Percentiles rank a stretch among this genome's conserved stretches.
These are phyloP conservation scores for Daldinia decipiens DNA, from an alignment of 495 filamentous ascomycete genomes.

Conservation along the genomic window DNA sequence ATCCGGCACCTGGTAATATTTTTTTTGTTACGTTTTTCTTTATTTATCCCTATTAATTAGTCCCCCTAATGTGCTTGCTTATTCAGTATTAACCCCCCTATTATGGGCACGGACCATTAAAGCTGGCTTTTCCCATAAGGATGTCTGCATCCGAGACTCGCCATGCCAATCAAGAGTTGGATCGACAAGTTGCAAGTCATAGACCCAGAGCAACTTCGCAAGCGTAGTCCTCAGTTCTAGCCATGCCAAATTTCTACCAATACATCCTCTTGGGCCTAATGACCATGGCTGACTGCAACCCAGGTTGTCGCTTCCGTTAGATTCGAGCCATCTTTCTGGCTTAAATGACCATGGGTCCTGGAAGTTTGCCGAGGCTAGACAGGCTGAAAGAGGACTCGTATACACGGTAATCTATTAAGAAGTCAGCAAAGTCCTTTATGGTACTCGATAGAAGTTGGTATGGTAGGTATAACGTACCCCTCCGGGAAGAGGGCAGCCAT, in stretches of 20 bases:
- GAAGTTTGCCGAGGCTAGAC: conserved; percentile 48
- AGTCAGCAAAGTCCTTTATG: background rate
- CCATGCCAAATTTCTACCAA: conserved; percentile 49
- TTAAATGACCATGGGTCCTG: conserved; percentile 47
- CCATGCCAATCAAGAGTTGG: conserved; percentile 41
- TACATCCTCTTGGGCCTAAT: conserved; percentile 44
- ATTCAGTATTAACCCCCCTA: conserved; percentile 28
- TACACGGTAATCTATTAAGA: conserved; percentile 49
- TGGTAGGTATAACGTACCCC: conserved; percentile 48
- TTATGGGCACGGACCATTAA: conserved; percentile 40
- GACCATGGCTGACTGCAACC: conserved; percentile 47
- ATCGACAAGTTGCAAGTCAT: conserved; percentile 47
- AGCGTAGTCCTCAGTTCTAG: conserved; percentile 47
- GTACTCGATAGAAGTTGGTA: background rate
- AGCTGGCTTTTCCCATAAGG: conserved; percentile 46
- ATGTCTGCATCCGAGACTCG: conserved; percentile 27
- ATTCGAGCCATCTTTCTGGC: conserved; percentile 52
- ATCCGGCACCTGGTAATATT: background rate
- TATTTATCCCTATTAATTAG: background rate
- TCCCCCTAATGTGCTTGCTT: background rate
- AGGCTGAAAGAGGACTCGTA: conserved; percentile 48
- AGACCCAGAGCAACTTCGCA: conserved; percentile 47
- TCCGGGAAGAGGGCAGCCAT: conserved; percentile 48
- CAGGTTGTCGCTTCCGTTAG: conserved; percentile 38
- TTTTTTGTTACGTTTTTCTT: background rate